Conservation (phyloP, 2,329 filamentous ascomycete species). For the Helminthosporium solani region DNA sequence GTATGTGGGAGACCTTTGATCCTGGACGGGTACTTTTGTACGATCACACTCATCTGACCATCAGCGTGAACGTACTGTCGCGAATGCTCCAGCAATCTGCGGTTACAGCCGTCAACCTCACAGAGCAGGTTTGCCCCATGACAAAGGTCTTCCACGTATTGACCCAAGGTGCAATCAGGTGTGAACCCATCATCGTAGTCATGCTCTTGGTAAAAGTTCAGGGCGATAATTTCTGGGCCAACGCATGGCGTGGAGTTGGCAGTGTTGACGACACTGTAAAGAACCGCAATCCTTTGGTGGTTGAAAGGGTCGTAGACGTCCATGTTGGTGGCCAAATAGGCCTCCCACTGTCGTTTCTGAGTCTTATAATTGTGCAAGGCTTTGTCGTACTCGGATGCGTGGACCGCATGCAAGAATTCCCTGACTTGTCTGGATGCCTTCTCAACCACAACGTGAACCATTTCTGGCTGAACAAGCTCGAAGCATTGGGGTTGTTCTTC, state of each 20-base stretch:
- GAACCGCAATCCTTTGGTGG: constrained; percentile 92
- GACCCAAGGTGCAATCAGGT: constrained; percentile 87
- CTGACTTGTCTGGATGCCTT: constrained; percentile 83
- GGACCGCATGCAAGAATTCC: constrained; percentile 90
- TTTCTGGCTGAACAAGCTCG: constrained; percentile 88
- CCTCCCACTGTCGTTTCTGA: constrained; percentile 94
- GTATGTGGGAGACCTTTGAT: constrained; percentile 67
- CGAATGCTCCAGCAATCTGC: constrained; percentile 88
- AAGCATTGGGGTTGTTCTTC: constrained; percentile 65
- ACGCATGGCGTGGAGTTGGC: constrained; percentile 90
- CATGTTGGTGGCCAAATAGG: constrained; percentile 82
- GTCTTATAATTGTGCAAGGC: constrained; percentile 91
- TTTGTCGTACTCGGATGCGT: constrained; percentile 96
- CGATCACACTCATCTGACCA: constrained; percentile 86
- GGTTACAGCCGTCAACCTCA: constrained; percentile 79
- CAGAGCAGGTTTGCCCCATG: constrained; percentile 75
- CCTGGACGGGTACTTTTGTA: constrained; percentile 71
- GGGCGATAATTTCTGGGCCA: constrained; percentile 84
- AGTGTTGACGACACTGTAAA: constrained; percentile 93
- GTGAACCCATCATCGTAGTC: constrained; percentile 68
- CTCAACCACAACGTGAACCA: constrained; percentile 83
- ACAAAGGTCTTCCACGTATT: constrained; percentile 91
- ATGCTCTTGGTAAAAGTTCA: constrained; percentile 93
- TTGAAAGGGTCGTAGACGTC: constrained; percentile 92
- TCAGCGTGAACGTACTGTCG: constrained; percentile 96